Conservation (phyloP, 805 yeast genomes). For the Yarrowia deformans region DNA sequence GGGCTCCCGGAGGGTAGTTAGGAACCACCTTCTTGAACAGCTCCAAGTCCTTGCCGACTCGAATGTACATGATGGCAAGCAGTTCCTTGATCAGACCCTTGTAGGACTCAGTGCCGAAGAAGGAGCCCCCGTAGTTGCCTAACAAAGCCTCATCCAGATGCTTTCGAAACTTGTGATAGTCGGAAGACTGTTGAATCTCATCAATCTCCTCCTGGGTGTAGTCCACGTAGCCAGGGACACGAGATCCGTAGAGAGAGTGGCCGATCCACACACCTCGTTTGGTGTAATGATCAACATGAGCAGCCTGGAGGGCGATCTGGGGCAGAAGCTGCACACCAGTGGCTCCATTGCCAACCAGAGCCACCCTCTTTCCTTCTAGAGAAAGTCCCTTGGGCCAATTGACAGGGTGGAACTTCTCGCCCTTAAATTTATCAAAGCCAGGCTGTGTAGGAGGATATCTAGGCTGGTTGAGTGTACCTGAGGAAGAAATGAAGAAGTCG, state of each 20-base stretch:
- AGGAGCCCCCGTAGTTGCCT: slow-evolving; percentile 38
- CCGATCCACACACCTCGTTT: slow-evolving; percentile 36
- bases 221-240: slow-evolving; percentile 42
- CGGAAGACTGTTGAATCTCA: slow-evolving; percentile 41
- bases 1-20: slow-evolving; percentile 41
- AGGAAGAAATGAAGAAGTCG: slow-evolving; percentile 45
- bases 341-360: slow-evolving; percentile 51
- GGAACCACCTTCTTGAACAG: slow-evolving; percentile 43
- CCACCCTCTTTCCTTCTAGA: slow-evolving; percentile 46
- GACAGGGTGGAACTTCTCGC: slow-evolving; percentile 49
- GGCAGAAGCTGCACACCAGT: slow-evolving; percentile 50
- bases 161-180: slow-evolving; percentile 45
- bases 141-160: slow-evolving; percentile 42
- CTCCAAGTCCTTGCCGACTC: slow-evolving; percentile 41
- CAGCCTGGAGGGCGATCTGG: slow-evolving; percentile 42
- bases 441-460: slow-evolving; percentile 46
- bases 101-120: slow-evolving; percentile 38
- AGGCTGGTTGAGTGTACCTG: slow-evolving; percentile 48
- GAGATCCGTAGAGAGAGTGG: slow-evolving; percentile 42
- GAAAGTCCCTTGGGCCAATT: slow-evolving; percentile 48
- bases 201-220: slow-evolving; percentile 42
- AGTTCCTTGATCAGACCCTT: slow-evolving; percentile 40
- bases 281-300: slow-evolving; percentile 33
- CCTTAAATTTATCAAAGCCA: slow-evolving; percentile 48
- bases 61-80: slow-evolving; percentile 39